Conservation (phyloP, 495 filamentous ascomycete genomes). For the Neurospora sp. region DNA sequence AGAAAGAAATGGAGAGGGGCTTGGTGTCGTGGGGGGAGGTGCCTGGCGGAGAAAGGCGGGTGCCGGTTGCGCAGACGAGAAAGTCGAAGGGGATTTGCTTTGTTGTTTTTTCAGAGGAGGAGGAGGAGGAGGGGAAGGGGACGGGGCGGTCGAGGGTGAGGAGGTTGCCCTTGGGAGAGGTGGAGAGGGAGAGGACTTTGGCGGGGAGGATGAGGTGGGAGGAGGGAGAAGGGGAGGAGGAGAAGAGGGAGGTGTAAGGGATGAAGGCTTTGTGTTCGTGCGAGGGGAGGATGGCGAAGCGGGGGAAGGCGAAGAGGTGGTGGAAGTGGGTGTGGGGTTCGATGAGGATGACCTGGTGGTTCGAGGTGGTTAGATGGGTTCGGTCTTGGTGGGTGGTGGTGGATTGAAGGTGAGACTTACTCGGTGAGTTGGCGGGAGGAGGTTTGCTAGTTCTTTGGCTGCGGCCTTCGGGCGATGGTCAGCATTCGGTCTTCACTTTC, state of each 20-base stretch:
- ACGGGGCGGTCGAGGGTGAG: slow-evolving; percentile 33
- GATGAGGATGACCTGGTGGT: slow-evolving; percentile 33
- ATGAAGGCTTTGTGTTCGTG: slow-evolving; percentile 50
- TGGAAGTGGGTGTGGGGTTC: slow-evolving; percentile 46
- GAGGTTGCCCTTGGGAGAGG: slow-evolving; percentile 16
- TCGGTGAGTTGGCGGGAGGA: slow-evolving; percentile 18
- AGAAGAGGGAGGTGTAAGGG: slow-evolving; percentile 35
- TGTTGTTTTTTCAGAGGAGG: not conserved
- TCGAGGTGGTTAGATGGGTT: not conserved
- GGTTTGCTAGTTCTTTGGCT: slow-evolving; percentile 15
- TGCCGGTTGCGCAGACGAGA: slow-evolving; percentile 39
- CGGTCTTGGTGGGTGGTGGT: not conserved
- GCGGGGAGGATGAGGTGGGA: slow-evolving; percentile 33
- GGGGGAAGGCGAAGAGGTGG: slow-evolving; percentile 45
- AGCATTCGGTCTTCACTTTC: not conserved
- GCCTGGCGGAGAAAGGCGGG: slow-evolving; percentile 33
- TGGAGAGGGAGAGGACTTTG: slow-evolving; percentile 29
- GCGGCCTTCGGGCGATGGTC: slow-evolving; percentile 5
- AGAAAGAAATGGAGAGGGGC: slow-evolving; percentile 22
- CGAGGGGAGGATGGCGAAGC: slow-evolving; percentile 37
- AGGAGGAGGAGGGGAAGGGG: not conserved
- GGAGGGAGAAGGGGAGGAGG: slow-evolving; percentile 19
- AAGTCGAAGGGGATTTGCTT: slow-evolving; percentile 34
- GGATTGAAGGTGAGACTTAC: slow-evolving; percentile 11
- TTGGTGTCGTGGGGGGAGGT: slow-evolving; percentile 40